Evolutionary conservation across 441 rosid species (phyloP).

Genomic region (Erodium moschatum): DNA sequence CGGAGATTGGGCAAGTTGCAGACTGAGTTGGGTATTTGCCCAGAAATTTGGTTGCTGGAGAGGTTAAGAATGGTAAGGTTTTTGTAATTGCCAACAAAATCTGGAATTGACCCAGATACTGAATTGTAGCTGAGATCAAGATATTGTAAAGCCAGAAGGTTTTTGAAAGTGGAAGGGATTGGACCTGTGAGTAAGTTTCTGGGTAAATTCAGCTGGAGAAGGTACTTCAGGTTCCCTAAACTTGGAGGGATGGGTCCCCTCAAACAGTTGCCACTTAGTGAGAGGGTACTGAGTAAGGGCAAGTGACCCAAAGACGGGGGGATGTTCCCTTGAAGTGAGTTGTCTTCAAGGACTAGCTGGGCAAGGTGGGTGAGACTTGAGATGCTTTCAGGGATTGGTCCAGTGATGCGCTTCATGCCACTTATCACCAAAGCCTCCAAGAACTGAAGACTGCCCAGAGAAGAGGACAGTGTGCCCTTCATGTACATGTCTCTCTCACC

Average conservation of each 20-base stretch:
- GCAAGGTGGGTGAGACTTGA: slow-evolving; percentile 39
- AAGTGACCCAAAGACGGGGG: slow-evolving; percentile 54
- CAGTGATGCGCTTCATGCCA: slow-evolving; percentile 69
- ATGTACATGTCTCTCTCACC: slow-evolving; percentile 48
- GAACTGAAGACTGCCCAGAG: slow-evolving; percentile 49
- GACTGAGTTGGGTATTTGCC: slow-evolving; percentile 53
- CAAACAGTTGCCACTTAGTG: slow-evolving; percentile 58
- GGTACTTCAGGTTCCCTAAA: slow-evolving; percentile 47
- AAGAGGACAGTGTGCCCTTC: slow-evolving; percentile 71
- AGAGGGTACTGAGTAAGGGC: slow-evolving; percentile 42
- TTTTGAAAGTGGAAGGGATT: slow-evolving; percentile 48
- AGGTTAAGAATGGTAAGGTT: slow-evolving; percentile 53
- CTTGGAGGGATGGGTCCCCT: slow-evolving; percentile 57
- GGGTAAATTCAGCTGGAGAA: slow-evolving; percentile 34
- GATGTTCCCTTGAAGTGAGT: slow-evolving; percentile 57
- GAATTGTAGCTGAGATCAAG: slow-evolving; percentile 74
- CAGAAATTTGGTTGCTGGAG: slow-evolving; percentile 58
- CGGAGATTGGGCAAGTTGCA: slow-evolving; percentile 47
- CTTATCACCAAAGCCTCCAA: slow-evolving; percentile 49
- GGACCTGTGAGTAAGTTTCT: slow-evolving; percentile 65
- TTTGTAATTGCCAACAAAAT: slow-evolving; percentile 37
- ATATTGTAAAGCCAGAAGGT: slow-evolving; percentile 40
- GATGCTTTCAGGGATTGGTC: slow-evolving; percentile 61
- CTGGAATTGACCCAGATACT: slow-evolving; percentile 62
- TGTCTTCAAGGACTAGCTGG: slow-evolving; percentile 60